phyloP scores from a whole-genome alignment of 805 yeast genomes.

The Pichia gijzeniarum region DNA sequence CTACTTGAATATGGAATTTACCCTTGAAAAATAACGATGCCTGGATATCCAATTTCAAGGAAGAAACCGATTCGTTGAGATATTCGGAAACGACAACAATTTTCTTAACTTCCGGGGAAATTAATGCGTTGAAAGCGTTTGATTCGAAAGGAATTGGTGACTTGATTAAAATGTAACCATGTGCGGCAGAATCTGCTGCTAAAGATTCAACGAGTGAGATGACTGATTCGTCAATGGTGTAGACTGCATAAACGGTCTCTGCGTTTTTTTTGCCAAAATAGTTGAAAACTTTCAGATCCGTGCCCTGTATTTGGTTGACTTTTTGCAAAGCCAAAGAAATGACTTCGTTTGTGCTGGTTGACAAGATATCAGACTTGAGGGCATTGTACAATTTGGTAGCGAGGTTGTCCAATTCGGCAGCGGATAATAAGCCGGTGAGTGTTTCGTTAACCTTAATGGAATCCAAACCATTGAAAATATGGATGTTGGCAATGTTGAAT shows the following conservation, averaged over 20 bases:
- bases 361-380: conserved; percentile 21
- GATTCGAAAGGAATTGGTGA: conserved; percentile 76
- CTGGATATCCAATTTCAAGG: conserved; percentile 64
- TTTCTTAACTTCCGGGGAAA: conserved; percentile 53
- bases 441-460: conserved; percentile 47
- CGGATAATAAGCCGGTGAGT: conserved; percentile 37
- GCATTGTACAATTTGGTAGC: conserved; percentile 33
- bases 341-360: conserved; percentile 27
- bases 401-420: conserved; percentile 35
- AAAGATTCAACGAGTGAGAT: conserved; percentile 41
- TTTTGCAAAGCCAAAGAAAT: conserved; percentile 41
- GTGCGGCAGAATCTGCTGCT: conserved; percentile 1
- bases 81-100: conserved; percentile 65
- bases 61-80: conserved; percentile 22
- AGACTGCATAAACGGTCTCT: conserved; percentile 71
- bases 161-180: conserved; percentile 63
- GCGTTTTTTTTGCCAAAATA: conserved; percentile 60
- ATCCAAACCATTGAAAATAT: conserved; percentile 76
- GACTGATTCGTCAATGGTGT: conserved; percentile 64
- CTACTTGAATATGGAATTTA: conserved; percentile 37
- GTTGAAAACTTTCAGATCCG: conserved; percentile 56
- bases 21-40: conserved; percentile 57
- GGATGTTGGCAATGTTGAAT: conserved; percentile 57
- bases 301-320: conserved; percentile 43
- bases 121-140: conserved; percentile 46